Evolutionary conservation across 306 rosid genomes (phyloP), one percentile per base, ranked within the genome.

Genomic region (Glycine soja): DNA sequence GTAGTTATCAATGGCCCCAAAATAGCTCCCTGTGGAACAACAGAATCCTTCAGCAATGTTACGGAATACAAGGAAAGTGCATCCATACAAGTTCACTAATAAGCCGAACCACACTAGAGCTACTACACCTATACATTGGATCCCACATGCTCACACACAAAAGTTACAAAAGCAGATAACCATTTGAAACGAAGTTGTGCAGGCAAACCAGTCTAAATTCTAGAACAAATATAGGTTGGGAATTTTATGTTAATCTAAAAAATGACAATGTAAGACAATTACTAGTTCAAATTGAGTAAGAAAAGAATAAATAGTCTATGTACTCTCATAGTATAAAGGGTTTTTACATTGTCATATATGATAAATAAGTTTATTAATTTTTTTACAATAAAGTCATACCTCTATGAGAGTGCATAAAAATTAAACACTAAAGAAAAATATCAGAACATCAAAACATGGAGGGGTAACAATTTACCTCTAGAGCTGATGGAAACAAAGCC

Each of bases 1-100:
- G 97, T 93, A 0, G 97, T 91, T 68, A 93, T 90, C 77, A 90
- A 80, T 14, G 97, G 97, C 67, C 96, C 97, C 96, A 93, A 86
- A 47, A 93, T 93, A 48, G 97, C 96, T 43, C 97, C 97, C 97
- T 93, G 88, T 36, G 8, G 30, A 65, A 68, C 19, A 79, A 47
- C 34, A 72, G 4, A 18, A n/a, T 72, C 74, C 15, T 70, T 77
- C 45, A 77, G 48, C 72, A 76, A 58, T 58, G 67, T 3, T 9
- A 69, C 6, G 24, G 9, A 24, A 66, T 36, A 32, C 68, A 54
- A 53, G 6, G 69, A 12, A 70, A 61, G 66, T 69, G 42, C 65
- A 42, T 57, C 4, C 34, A 48, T 56, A 10, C 52, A 48, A 70
- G 14, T 18, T 70, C 53, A 45, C 58, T 13, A 7, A 64, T 56